A percentile compares a stretch with the other conserved stretches of the same genome.
Conservation (phyloP, 1,284 basidiomycete species). For the Leccinum solheimii region DNA sequence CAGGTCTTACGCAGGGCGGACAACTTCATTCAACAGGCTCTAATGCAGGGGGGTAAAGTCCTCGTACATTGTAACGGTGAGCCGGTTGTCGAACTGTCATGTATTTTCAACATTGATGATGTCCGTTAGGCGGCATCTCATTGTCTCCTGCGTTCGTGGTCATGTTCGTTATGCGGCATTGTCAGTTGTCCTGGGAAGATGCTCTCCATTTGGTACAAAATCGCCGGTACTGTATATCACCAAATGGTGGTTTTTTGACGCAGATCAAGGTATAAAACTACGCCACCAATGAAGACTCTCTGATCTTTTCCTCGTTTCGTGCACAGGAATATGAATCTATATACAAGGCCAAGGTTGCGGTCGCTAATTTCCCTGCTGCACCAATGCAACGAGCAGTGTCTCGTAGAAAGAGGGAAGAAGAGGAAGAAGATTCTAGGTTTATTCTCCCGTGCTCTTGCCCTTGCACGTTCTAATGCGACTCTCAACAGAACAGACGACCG, state of each 20-base stretch:
- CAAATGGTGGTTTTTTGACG: constrained; percentile 82
- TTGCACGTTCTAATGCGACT: neutral
- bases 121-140: constrained; percentile 75
- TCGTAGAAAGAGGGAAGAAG: constrained; percentile 67
- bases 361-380: constrained; percentile 53
- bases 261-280: constrained; percentile 72
- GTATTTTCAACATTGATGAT: neutral
- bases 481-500: constrained; percentile 49
- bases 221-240: constrained; percentile 86
- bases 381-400: constrained; percentile 44
- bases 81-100: constrained; percentile 21
- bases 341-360: constrained; percentile 71
- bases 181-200: constrained; percentile 79
- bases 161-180: constrained; percentile 89
- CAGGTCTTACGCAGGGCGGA: constrained; percentile 55
- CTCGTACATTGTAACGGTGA: constrained; percentile 90
- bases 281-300: neutral
- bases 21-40: constrained; percentile 76
- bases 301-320: constrained; percentile 4
- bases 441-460: constrained; percentile 11
- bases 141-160: constrained; percentile 87
- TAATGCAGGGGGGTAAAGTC: constrained; percentile 69
- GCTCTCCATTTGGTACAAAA: constrained; percentile 86
- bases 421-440: constrained; percentile 60
- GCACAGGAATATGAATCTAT: constrained; percentile 87